Conservation (phyloP, 495 filamentous ascomycete species). For the Penicillium taxi region DNA sequence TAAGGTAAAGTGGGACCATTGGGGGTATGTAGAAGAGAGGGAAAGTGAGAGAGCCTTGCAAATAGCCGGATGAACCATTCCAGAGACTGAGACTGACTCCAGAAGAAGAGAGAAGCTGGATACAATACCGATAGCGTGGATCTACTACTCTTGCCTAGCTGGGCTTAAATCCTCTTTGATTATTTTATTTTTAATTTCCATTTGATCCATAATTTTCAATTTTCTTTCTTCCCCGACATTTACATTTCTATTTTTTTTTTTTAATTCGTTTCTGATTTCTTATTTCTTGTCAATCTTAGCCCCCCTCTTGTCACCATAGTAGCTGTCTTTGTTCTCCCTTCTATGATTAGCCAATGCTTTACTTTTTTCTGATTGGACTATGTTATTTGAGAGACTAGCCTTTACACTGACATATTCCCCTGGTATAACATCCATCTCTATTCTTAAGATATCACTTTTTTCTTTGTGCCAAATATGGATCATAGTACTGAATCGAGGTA, state of each 20-base stretch:
- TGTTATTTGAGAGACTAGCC: too few relatives aligned
- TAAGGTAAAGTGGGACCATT: too few relatives aligned
- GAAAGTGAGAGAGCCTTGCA: constrained; percentile 4
- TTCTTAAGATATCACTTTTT: too few relatives aligned
- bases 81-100: constrained; percentile 24
- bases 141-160: constrained; percentile 6
- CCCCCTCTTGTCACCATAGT: not conserved
- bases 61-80: constrained; percentile 12
- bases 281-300: not conserved
- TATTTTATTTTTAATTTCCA: constrained; percentile 7
- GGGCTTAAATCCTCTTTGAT: constrained; percentile 10
- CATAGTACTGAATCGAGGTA: too few relatives aligned
- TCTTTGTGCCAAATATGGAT: constrained; percentile 17
- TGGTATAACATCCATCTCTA: too few relatives aligned
- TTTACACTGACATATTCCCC: too few relatives aligned
- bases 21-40: not conserved
- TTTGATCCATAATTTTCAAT: constrained; percentile 5
- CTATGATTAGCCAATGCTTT: not conserved
- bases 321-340: not conserved
- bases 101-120: constrained; percentile 4
- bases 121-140: constrained; percentile 12
- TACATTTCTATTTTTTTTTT: not conserved
- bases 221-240: constrained; percentile 8
- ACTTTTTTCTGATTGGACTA: not conserved
- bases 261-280: constrained; percentile 2